phyloP scores from a whole-genome alignment of 192 early-diverging fungal genomes.

The Coemansia sp. region DNA sequence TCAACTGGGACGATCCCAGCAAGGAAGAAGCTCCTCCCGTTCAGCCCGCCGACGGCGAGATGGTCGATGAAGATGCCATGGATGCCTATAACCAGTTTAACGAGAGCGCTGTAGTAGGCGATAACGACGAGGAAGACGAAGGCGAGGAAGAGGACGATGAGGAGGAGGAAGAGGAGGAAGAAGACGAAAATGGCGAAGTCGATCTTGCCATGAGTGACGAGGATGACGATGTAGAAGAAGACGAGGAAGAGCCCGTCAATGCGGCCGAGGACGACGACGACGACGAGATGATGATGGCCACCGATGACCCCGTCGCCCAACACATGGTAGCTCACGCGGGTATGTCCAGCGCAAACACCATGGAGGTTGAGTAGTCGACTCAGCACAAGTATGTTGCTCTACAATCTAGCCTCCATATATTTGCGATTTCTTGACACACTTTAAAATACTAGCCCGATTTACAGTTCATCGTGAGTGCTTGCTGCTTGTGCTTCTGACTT shows the following conservation, averaged over 20 bases:
- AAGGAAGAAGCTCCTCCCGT: constrained; percentile 41
- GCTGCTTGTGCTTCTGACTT: constrained; percentile 12
- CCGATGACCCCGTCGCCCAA: constrained; percentile 9
- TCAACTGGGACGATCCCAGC: constrained; percentile 65
- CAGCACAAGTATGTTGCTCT: background rate
- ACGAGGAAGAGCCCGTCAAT: constrained; percentile 10
- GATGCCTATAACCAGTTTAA: constrained; percentile 20
- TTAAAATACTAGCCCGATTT: background rate
- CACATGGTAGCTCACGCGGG: background rate
- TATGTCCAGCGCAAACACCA: constrained; percentile 8
- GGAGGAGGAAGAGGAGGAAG: constrained; percentile 14
- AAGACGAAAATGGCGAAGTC: constrained; percentile 23
- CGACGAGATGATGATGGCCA: constrained; percentile 10
- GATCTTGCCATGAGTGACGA: constrained; percentile 29
- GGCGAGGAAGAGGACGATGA: constrained; percentile 38
- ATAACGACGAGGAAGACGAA: constrained; percentile 17
- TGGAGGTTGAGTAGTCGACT: constrained; percentile 31
- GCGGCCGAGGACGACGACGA: constrained; percentile 14
- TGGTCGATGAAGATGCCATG: constrained; percentile 28
- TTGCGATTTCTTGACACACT: background rate
- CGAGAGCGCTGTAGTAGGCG: constrained; percentile 17
- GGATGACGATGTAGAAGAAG: constrained; percentile 7
- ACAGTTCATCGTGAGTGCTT: constrained; percentile 40
- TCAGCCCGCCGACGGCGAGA: constrained; percentile 19
- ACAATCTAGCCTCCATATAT: background rate